Evolutionary conservation across 805 yeast species (phyloP), one percentile per base, ranked within the genome.

Genomic region (Yarrowia sp.): DNA sequence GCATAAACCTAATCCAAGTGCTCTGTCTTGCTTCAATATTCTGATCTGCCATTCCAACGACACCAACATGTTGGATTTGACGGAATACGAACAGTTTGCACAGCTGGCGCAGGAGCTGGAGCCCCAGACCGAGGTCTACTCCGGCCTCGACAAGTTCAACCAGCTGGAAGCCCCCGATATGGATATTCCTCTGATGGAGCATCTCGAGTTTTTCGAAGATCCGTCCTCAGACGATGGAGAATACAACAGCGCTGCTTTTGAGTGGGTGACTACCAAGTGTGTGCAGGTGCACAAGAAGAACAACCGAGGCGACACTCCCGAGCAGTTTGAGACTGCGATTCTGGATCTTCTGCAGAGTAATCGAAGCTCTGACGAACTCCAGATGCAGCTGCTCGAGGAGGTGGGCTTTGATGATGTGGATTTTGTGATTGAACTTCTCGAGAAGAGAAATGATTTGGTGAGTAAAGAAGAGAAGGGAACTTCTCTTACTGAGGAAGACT

Each of bases 331-430:
- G 26, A 32, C 48, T 2, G 67, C 65, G 32, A 53, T 69, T 19
- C 11, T 67, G 22, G 70, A 56, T 11, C 52, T 69, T 16, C 12
- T 69, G n/a, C 49, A 55, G 36, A 43, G 81, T 0, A 79, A 80
- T 19, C 72, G 79, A 8, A 78, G 82, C 10, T 89, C 87, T 50
- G 89, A 85, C 43, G 87, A 85, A 46, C 74, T 90, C 12, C 97
- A 93, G 74, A 86, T 90, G 7, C 79, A 85, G 8, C 78, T 95
- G 50, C 87, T 91, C 70, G 97, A 92, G 76, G 81, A 91, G 8
- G 77, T 95, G 0, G 99, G 99, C 0, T 89, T 87, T 73, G 97
- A 92, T 35, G 90, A 91, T 75, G 84, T 95, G 70, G 97, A 92
- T 67, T 78, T 93, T 63, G 90, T 93, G 10, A 83, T 92, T 1